Base-by-base conservation (phyloP, 1,284 basidiomycete genomes). In the Rhodotorula glutinis region DNA sequence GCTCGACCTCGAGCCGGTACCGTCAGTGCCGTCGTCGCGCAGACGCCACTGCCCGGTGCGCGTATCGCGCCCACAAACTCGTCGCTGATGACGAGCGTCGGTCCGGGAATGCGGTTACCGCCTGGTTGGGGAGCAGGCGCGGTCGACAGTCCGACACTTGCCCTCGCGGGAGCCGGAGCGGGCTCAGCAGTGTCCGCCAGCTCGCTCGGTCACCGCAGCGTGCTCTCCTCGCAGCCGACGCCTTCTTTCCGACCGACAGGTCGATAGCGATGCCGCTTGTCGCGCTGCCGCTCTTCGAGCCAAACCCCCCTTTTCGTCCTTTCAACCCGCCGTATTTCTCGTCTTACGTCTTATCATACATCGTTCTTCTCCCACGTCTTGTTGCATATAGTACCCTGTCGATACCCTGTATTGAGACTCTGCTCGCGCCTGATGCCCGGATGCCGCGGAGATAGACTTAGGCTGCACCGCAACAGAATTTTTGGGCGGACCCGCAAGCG, bases 61-160 rank as follows among this genome's bases (percentile, higher is more conserved):
- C 14, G 57, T 19, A 46, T 53, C 25, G 44, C 57, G 13, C 38
- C 47, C 21, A 30, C 52, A 49, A 53, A 25, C 11, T 38, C 33
- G 33, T 40, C 33, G 14, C 33, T 58, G n/a, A 47, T 53, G 44
- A 23, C 52, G 38, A 65, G 53, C 5, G 47, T n/a, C 5, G 53
- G 13, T 41, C 29, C 23, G n/a, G 66, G 68, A 21, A 72, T 72
- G 70, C 51, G 62, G 54, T 40, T 72, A 8, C 70, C 70, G 7
- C 38, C 29, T 1, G 70, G 67, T 13, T 72, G 67, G 67, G 67
- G 67, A 5, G 19, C 30, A 7, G 30, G 13, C 21, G 54, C 27
- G n/a, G 25, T n/a, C 25, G 49, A 51, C 25, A 51, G 49, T 27
- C 49, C 49, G 13, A 27, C 49, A 10, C 19, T 53, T 27, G 44